Evolutionary conservation across 2,329 filamentous ascomycete species (phyloP).

Genomic region (Aaosphaeria arxii): DNA sequence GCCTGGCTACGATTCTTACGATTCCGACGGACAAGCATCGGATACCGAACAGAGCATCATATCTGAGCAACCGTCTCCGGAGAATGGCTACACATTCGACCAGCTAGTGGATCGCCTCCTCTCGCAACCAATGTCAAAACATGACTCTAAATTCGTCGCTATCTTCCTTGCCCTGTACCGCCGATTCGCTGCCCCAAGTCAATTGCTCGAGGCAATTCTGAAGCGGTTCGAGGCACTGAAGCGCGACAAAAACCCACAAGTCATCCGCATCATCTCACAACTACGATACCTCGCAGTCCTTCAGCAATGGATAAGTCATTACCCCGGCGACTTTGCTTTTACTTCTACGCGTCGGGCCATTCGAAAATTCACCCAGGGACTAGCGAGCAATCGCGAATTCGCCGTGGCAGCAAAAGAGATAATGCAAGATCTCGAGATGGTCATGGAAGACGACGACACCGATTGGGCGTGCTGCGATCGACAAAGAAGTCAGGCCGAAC

Average conservation of each 20-base stretch:
- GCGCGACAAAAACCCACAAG: constrained; percentile 64
- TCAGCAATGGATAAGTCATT: constrained; percentile 83
- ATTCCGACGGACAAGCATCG: constrained; percentile 65
- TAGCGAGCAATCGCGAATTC: constrained; percentile 79
- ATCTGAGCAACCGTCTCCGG: constrained; percentile 49
- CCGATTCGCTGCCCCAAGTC: constrained; percentile 81
- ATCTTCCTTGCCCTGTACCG: constrained; percentile 92
- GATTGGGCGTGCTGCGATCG: constrained; percentile 86
- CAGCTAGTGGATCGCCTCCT: constrained; percentile 78
- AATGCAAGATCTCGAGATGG: constrained; percentile 69
- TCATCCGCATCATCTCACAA: constrained; percentile 77
- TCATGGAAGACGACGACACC: constrained; percentile 84
- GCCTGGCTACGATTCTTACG: constrained; percentile 62
- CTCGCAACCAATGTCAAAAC: constrained; percentile 74
- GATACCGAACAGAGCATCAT: constrained; percentile 51
- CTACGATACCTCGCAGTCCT: constrained; percentile 80
- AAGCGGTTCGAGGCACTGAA: constrained; percentile 70
- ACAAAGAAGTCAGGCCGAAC: constrained; percentile 46
- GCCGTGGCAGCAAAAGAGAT: constrained; percentile 84
- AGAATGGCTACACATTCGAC: constrained; percentile 56
- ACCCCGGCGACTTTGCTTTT: constrained; percentile 90
- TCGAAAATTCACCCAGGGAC: constrained; percentile 68
- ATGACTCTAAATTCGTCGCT: constrained; percentile 83
- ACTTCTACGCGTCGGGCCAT: constrained; percentile 69
- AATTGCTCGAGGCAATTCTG: constrained; percentile 75